phyloP scores from a whole-genome alignment of 202 grass and related monocot species.

The Zoysia matrella region DNA sequence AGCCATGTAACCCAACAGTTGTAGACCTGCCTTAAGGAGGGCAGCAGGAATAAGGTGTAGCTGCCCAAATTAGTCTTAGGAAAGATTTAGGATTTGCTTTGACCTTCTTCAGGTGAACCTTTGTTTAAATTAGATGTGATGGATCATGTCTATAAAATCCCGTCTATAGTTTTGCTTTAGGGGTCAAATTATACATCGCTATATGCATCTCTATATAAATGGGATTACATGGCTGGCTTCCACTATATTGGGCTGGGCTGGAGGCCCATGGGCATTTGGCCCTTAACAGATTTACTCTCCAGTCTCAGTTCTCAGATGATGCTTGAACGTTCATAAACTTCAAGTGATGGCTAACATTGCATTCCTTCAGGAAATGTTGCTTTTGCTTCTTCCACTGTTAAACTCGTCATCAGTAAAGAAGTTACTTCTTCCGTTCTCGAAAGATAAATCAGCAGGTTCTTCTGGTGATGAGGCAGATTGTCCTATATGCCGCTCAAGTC shows the following conservation, averaged over 20 bases:
- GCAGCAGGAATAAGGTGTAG: background rate
- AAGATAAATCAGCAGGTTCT: conserved; percentile 74
- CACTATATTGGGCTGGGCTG: background rate
- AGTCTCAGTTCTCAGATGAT: background rate
- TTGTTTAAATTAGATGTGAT: background rate
- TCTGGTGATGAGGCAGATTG: conserved; percentile 78
- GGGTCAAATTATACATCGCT: background rate
- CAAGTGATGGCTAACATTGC: conserved; percentile 13
- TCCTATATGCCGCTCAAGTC: conserved; percentile 73
- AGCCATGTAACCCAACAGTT: background rate
- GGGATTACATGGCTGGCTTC: background rate
- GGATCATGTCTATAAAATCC: background rate
- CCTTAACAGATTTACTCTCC: background rate
- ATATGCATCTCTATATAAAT: background rate
- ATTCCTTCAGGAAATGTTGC: conserved; percentile 94
- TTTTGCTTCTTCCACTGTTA: conserved; percentile 94
- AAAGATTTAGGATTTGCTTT: background rate
- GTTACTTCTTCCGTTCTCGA: conserved; percentile 92
- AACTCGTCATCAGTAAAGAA: conserved; percentile 90
- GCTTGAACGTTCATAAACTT: background rate
- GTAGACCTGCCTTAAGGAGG: background rate
- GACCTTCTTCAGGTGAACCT: background rate
- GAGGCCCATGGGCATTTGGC: background rate
- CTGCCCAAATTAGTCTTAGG: background rate
- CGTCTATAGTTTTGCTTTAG: background rate